Base-by-base conservation (phyloP, 345 rosid genomes). In the Boechera retrofracta region DNA sequence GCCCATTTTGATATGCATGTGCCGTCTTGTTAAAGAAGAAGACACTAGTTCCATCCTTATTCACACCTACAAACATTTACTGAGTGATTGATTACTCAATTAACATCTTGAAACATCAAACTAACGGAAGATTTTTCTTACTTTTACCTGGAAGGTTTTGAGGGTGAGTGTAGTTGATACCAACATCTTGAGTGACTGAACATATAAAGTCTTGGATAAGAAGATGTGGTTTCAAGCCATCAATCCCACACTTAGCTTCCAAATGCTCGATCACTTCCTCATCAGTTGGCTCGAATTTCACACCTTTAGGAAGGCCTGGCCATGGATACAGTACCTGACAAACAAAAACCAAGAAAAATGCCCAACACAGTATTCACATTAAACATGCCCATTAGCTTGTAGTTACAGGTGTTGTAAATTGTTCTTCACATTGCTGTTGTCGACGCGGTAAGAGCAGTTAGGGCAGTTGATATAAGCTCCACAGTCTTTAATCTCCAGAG, bases 271-370 rank as follows among this genome's bases (percentile, higher is more conserved):
- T 32, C 48, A 92, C 84, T 76, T 90, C 88, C 11, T 66, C 81
- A 81, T 92, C 97, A 41, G 98, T 85, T 7, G 97, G 98, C 73
- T 90, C 97, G 72, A 94, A 94, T 78, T 92, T 92, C 10, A 94
- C 97, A 64, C 98, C 98, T 75, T 75, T 83, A 35, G 97, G 98
- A 45, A 94, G 86, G 9, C 96, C 98, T 24, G 92, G 92, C 98
- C 98, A 94, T 45, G 88, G 91, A 13, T 41, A 75, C 78, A 38
- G 16, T 45, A 81, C 91, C 96, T 94, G 85, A 75, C 1, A 41
- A 78, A n/a, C 1, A 51, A 10, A 63, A 24, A 24, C 47, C 2
- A 52, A 67, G 21, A 15, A 18, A 24, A 60, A 69, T 35, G 32
- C 16, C 10, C 4, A 72, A 35, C 11, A 26, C 31, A 69, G 33